These are phyloP conservation scores for Ustulina deusta DNA, from an alignment of 2,329 filamentous ascomycete species.

Conservation along the genomic window DNA sequence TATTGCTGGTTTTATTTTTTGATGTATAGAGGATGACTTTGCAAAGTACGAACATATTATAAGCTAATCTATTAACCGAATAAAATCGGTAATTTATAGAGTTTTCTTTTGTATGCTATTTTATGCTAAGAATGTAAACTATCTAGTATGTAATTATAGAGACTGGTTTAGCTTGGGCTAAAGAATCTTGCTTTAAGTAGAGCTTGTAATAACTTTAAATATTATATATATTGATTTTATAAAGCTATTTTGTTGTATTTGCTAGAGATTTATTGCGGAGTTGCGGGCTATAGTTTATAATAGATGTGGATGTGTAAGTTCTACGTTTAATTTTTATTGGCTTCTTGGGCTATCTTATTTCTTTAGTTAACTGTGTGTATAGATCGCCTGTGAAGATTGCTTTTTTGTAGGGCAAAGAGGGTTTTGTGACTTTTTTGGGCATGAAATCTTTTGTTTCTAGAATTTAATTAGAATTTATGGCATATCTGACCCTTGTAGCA, in stretches of 20 bases:
- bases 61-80: neutral
- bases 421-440: neutral
- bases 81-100: neutral
- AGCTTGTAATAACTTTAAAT: neutral
- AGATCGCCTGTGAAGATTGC: neutral
- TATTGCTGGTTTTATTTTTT: neutral
- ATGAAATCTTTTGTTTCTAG: neutral
- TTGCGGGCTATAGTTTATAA: constrained; percentile 9
- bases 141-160: neutral
- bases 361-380: constrained; percentile 2
- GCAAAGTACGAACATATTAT: neutral
- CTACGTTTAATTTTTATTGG: neutral
- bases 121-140: neutral
- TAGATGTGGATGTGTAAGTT: constrained; percentile 11
- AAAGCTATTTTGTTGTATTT: neutral
- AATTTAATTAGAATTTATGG: neutral
- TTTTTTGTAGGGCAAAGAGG: neutral
- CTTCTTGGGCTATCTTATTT: constrained; percentile 1
- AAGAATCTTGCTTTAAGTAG: neutral
- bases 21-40: neutral
- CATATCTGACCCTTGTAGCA: neutral
- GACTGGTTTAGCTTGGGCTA: neutral
- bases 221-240: constrained; percentile 6
- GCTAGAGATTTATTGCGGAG: neutral
- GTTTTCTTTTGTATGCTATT: neutral